A percentile compares a stretch with the other conserved stretches of the same genome.
These are phyloP conservation scores for Globisporangium emineosum DNA, from an alignment of 352 stramenopile species.

Conservation along the genomic window DNA sequence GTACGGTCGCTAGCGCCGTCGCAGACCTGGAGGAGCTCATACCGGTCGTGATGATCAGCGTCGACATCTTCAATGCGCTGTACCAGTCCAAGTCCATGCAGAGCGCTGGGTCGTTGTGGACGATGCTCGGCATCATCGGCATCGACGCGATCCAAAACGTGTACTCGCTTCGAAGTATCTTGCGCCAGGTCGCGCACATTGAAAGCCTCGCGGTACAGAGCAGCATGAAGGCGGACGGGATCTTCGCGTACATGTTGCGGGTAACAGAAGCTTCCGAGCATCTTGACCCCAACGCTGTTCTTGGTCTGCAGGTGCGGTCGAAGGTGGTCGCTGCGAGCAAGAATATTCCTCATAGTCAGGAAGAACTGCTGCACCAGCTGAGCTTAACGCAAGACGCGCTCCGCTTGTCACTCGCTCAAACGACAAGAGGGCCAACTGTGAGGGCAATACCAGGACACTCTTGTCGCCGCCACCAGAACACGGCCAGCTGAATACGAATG, in stretches of 20 bases:
- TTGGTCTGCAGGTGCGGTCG: background rate
- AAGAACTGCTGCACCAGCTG: background rate
- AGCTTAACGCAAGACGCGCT: background rate
- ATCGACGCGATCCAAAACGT: slow-evolving; percentile 5
- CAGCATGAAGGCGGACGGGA: background rate
- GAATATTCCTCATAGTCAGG: background rate
- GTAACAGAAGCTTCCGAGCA: background rate
- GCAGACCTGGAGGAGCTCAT: background rate
- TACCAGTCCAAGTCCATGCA: slow-evolving; percentile 10
- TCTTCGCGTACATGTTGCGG: background rate
- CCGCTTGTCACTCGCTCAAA: background rate
- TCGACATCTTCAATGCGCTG: background rate
- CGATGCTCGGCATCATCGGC: background rate
- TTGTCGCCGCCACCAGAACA: background rate
- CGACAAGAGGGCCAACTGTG: background rate
- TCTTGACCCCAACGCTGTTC: background rate
- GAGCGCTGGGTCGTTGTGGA: background rate
- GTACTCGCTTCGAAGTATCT: background rate
- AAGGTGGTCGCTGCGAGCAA: background rate
- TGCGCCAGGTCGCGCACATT: background rate
- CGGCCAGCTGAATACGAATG: background rate
- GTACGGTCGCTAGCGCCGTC: background rate
- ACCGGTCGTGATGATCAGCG: background rate
- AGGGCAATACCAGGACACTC: background rate
- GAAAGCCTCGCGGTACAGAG: background rate